Evolutionary conservation across 805 yeast species (phyloP), one percentile per base, ranked within the genome.

Genomic region (Yamadazyma sp.): DNA sequence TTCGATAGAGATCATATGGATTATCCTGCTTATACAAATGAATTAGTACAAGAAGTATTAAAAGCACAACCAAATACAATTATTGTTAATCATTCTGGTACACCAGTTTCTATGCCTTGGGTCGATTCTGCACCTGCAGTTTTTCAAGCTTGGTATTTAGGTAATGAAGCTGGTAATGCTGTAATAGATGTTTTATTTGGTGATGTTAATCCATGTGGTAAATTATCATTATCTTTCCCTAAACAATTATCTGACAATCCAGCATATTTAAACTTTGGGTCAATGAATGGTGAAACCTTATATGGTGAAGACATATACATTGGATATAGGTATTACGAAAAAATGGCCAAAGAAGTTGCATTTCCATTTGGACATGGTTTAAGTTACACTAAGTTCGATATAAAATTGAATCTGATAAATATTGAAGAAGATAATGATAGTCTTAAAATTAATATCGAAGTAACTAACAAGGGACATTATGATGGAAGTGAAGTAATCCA

Each of bases 101-200:
- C 60, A 3, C 64, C 64, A 2, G 62, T 58, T 12, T 49, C 52
- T 19, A 46, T 58, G 36, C 62, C 64, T 7, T 58, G 62, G 63
- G 23, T 54, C 11, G 18, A 44, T 7, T 38, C 52, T 17, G 55
- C 56, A 8, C 44, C 45, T 20, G 49, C 48, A 17, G 27, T 58
- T 16, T 49, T 58, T 14, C 65, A 58, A 32, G 62, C 63, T 7
- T 58, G 65, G 65, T 58, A 48, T 36, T 62, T 62, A n/a, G 65
- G 65, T 21, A 56, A 53, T 38, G 65, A 58, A 44, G 42, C 47
- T 28, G 63, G 63, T 18, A 51, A 53, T 38, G 60, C 52, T 21
- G 53, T 58, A 33, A 62, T 62, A 10, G 62, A 58, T 38, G 57
- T 58, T 4, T 43, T 58, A 31, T 56, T 56, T 29, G 64, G 64